These are phyloP conservation scores for Daldinia childiae DNA, from an alignment of 495 filamentous ascomycete species.

Conservation along the genomic window DNA sequence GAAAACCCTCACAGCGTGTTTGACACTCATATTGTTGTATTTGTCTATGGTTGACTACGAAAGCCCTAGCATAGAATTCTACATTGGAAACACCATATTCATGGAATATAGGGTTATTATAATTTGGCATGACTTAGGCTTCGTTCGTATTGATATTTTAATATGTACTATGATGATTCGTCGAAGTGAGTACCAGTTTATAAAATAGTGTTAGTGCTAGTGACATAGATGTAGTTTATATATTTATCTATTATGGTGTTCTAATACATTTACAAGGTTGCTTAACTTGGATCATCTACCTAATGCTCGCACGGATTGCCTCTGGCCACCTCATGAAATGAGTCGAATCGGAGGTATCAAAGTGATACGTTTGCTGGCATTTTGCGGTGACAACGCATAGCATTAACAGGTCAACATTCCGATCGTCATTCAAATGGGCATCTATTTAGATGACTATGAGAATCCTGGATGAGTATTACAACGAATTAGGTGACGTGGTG, in stretches of 20 bases:
- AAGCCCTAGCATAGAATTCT: constrained; percentile 5
- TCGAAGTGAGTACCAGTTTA: too few relatives aligned
- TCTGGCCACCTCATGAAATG: neutral
- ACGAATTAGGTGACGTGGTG: neutral
- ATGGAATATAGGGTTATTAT: too few relatives aligned
- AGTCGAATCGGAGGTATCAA: neutral
- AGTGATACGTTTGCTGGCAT: neutral
- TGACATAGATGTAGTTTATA: neutral
- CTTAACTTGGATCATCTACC: neutral
- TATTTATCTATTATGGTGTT: neutral
- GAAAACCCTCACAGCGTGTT: too few relatives aligned
- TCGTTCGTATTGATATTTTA: too few relatives aligned
- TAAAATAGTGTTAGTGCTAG: too few relatives aligned
- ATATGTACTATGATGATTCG: too few relatives aligned
- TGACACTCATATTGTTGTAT: too few relatives aligned
- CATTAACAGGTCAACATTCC: neutral
- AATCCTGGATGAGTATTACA: too few relatives aligned
- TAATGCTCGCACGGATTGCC: neutral
- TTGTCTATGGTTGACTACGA: neutral
- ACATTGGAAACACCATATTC: neutral
- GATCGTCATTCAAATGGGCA: too few relatives aligned
- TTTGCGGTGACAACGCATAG: neutral
- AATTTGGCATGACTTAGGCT: too few relatives aligned
- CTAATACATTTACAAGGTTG: too few relatives aligned
- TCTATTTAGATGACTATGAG: too few relatives aligned